Conservation (phyloP, 23 red algal genomes). For the Porphyridium purpureum region DNA sequence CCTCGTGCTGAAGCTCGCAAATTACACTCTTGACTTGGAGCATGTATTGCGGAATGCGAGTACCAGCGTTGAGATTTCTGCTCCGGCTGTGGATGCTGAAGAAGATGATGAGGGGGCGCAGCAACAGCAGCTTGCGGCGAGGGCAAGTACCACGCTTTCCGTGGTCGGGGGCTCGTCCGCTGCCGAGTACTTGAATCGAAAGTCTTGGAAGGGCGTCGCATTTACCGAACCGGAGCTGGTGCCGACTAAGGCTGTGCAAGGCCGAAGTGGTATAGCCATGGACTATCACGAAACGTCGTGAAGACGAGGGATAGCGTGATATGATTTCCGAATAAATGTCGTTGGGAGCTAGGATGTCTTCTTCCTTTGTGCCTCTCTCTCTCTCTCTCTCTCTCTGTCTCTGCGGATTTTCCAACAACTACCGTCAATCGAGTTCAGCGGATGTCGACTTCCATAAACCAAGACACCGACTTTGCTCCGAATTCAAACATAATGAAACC, state of each 20-base stretch:
- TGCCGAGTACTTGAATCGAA: conserved; percentile 9
- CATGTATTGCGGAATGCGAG: conserved; percentile 8
- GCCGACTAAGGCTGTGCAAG: conserved; percentile 11
- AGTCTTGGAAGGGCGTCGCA: conserved; percentile 25
- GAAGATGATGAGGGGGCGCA: conserved; percentile 3
- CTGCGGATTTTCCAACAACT: too few species aligned
- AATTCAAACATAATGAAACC: too few species aligned
- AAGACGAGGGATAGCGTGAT: too few species aligned
- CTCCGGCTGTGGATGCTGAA: neutral
- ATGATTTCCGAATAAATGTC: too few species aligned
- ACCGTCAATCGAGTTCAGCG: too few species aligned
- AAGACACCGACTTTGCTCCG: too few species aligned
- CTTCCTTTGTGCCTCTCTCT: too few species aligned
- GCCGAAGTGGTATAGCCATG: conserved; percentile 24
- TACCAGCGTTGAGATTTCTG: conserved; percentile 1
- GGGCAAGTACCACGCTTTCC: conserved; percentile 9
- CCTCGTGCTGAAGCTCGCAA: conserved; percentile 9
- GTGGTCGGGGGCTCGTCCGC: conserved; percentile 7
- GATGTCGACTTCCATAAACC: too few species aligned
- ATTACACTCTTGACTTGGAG: conserved; percentile 30
- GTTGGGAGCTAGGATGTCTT: too few species aligned
- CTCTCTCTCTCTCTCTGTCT: too few species aligned
- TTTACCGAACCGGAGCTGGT: conserved; percentile 7
- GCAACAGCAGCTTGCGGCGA: conserved; percentile 3
- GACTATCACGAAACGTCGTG: conserved; percentile 21